These are phyloP conservation scores for Aspergillus ostianus DNA, from an alignment of 495 filamentous ascomycete genomes.

Conservation along the genomic window DNA sequence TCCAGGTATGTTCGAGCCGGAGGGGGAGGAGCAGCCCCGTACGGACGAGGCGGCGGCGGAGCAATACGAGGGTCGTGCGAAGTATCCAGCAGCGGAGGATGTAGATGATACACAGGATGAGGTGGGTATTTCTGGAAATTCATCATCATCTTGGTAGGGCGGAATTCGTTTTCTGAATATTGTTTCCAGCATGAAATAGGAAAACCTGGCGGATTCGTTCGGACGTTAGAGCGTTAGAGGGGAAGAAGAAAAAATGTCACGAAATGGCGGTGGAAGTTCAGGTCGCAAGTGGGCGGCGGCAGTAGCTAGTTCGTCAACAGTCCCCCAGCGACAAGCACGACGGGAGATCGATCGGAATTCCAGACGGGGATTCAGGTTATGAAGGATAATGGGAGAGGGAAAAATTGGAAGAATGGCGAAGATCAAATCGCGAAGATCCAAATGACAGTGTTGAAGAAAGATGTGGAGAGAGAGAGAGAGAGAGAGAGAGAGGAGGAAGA, in stretches of 20 bases:
- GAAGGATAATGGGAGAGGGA: slow-evolving; percentile 17
- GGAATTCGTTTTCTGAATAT: background rate
- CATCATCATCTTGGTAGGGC: slow-evolving; percentile 14
- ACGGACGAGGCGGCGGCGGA: slow-evolving; percentile 23
- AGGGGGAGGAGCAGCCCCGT: slow-evolving; percentile 16
- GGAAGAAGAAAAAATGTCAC: background rate
- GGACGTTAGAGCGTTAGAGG: background rate
- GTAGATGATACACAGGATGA: slow-evolving; percentile 22
- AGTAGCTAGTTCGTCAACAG: background rate
- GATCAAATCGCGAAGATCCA: no score
- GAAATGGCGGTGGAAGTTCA: background rate
- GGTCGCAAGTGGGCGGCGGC: background rate
- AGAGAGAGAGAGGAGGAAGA: background rate
- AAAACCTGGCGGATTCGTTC: background rate
- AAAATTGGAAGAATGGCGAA: slow-evolving; percentile 14
- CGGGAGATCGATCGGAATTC: background rate
- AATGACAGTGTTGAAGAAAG: no score
- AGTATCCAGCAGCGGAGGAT: slow-evolving; percentile 25
- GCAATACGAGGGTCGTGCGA: slow-evolving; percentile 29
- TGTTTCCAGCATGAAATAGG: background rate
- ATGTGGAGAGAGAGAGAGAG: slow-evolving; percentile 2
- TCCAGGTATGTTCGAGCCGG: slow-evolving; percentile 20
- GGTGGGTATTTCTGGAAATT: slow-evolving; percentile 18
- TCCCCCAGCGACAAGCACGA: background rate
- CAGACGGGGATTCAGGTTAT: background rate